These are phyloP conservation scores for Ensete glaucum DNA, from an alignment of 176 grass and related monocot genomes.

Conservation along the genomic window DNA sequence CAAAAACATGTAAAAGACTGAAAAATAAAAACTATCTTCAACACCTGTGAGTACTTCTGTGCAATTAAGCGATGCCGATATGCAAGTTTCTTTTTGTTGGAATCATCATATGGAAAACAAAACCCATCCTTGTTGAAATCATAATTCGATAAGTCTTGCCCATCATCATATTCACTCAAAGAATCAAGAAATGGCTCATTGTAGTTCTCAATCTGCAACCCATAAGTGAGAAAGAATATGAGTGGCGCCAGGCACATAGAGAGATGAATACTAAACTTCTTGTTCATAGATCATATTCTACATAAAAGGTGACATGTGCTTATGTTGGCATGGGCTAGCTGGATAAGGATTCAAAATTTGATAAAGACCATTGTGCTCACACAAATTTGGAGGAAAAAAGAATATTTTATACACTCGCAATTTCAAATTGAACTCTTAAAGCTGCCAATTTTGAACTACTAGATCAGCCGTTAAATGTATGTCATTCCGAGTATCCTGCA, in stretches of 20 bases:
- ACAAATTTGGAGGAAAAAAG: too few species aligned
- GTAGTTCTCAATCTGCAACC: conserved; percentile 70
- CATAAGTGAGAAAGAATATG: conserved; percentile 20
- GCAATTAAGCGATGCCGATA: conserved; percentile 66
- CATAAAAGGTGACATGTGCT: too few species aligned
- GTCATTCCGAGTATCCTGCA: too few species aligned
- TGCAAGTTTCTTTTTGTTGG: conserved; percentile 87
- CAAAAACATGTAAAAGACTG: too few species aligned
- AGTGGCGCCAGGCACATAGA: conserved; percentile 7
- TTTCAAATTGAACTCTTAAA: neutral
- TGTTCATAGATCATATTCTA: too few species aligned
- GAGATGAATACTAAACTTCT: neutral
- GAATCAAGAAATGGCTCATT: conserved; percentile 78
- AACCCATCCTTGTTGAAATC: conserved; percentile 63
- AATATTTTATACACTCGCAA: too few species aligned
- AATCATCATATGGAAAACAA: conserved; percentile 66
- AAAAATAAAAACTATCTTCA: conserved; percentile 22
- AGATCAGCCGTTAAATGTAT: too few species aligned
- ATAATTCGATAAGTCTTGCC: conserved; percentile 61
- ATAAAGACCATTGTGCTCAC: too few species aligned
- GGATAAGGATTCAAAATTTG: too few species aligned
- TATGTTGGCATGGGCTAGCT: too few species aligned
- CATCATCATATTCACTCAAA: conserved; percentile 76
- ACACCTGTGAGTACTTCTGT: conserved; percentile 89
- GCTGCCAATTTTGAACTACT: neutral